These are phyloP conservation scores for Tetrahymena malaccensis DNA, from an alignment of 73 alveolate species.

Conservation along the genomic window DNA sequence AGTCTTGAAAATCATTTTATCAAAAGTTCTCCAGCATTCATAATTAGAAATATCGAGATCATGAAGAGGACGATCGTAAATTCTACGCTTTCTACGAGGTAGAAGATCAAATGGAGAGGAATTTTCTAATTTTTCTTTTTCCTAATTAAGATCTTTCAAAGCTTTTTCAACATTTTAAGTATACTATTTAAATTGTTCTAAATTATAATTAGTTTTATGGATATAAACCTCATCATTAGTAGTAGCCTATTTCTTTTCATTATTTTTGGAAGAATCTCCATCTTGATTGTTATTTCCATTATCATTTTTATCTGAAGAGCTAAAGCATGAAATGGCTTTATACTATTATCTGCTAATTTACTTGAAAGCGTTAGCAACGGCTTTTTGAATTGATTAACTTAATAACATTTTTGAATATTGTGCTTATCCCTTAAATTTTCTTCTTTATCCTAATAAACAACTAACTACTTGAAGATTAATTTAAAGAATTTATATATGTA, in stretches of 20 bases:
- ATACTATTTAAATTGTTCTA: background rate
- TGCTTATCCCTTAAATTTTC: background rate
- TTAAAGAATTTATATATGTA: background rate
- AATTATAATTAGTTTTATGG: background rate
- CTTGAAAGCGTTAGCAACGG: background rate
- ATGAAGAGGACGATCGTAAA: background rate
- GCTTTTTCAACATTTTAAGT: background rate
- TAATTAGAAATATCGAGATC: background rate
- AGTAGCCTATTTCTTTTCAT: background rate
- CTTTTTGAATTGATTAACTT: background rate
- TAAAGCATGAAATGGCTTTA: background rate
- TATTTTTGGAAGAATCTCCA: background rate
- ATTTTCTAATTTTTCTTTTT: background rate
- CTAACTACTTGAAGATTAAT: background rate
- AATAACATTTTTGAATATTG: background rate
- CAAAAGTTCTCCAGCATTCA: background rate
- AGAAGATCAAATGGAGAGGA: background rate
- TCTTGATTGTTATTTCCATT: background rate
- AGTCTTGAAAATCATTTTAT: background rate
- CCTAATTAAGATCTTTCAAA: background rate
- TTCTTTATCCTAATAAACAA: background rate
- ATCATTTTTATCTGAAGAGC: background rate
- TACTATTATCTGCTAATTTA: background rate
- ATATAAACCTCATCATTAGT: background rate
- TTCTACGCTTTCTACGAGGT: background rate